These are phyloP conservation scores for Coprinopsis sp. DNA, from an alignment of 768 basidiomycete species.

Conservation along the genomic window DNA sequence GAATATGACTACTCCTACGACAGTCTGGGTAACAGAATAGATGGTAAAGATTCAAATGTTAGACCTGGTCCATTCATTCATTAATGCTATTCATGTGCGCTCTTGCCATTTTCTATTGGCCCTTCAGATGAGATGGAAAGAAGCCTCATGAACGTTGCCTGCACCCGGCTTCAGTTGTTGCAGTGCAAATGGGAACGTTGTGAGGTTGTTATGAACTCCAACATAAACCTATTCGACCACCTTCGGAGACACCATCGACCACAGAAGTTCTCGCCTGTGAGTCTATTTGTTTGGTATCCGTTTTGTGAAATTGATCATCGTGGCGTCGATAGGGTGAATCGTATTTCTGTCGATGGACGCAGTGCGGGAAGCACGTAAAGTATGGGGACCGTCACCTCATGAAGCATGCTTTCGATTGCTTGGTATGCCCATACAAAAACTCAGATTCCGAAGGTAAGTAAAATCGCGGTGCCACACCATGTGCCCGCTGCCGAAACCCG, in stretches of 20 bases:
- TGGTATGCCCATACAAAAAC: constrained; percentile 48
- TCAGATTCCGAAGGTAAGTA: constrained; percentile 49
- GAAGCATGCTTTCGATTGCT: constrained; percentile 41
- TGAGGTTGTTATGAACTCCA: constrained; percentile 49
- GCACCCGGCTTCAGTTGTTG: constrained; percentile 40
- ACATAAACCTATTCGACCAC: constrained; percentile 46
- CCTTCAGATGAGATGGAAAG: constrained; percentile 28
- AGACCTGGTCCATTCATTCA: background rate
- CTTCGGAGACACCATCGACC: constrained; percentile 35
- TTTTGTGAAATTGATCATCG: constrained; percentile 9
- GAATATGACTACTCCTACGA: constrained; percentile 10
- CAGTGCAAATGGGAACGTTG: constrained; percentile 62
- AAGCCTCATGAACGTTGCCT: constrained; percentile 43
- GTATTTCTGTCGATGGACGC: constrained; percentile 52
- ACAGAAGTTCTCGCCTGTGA: constrained; percentile 10
- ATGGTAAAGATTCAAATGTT: constrained; percentile 3
- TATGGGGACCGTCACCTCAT: constrained; percentile 42
- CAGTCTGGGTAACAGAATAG: constrained; percentile 6
- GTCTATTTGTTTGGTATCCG: constrained; percentile 9
- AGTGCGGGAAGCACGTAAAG: constrained; percentile 44
- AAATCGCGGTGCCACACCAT: no score
- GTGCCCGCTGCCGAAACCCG: no score
- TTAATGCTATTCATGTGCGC: background rate
- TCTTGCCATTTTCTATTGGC: constrained; percentile 5
- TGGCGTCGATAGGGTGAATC: constrained; percentile 13